Evolutionary conservation across 176 grass and related monocot species (phyloP).

Genomic region (Zea luxurians): DNA sequence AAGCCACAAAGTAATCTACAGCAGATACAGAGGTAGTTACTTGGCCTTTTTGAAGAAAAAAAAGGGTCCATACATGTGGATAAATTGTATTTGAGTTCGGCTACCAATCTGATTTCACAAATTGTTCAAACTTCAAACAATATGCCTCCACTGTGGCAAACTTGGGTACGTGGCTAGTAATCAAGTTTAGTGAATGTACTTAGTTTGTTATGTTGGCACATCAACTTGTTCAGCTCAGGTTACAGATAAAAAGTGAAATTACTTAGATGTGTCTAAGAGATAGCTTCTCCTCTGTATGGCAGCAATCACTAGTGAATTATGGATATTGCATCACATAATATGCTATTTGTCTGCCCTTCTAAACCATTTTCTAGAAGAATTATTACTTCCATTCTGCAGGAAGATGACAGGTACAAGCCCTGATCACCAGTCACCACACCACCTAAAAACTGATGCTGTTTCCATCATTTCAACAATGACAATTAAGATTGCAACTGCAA

Average conservation of each 20-base stretch:
- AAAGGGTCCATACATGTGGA: background rate
- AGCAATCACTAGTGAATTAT: constrained; percentile 10
- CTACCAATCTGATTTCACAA: background rate
- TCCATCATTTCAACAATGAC: background rate
- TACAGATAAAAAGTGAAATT: background rate
- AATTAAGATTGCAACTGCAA: background rate
- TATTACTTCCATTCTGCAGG: background rate
- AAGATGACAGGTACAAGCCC: background rate
- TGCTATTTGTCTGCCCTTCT: background rate
- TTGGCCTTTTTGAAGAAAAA: background rate
- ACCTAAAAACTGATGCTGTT: background rate
- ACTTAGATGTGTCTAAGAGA: background rate
- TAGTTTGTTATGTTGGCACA: background rate
- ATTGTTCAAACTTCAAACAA: background rate
- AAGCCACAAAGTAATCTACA: background rate
- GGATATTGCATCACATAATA: background rate
- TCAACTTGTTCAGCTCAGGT: background rate
- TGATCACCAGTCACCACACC: background rate
- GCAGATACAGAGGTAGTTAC: background rate
- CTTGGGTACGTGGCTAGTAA: background rate
- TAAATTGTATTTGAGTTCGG: background rate
- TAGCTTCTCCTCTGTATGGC: background rate
- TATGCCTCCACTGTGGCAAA: background rate
- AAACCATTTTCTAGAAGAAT: background rate
- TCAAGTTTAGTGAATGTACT: background rate